Evolutionary conservation across 2,329 filamentous ascomycete genomes (phyloP).

Genomic region (Dothiorella sarmentorum): DNA sequence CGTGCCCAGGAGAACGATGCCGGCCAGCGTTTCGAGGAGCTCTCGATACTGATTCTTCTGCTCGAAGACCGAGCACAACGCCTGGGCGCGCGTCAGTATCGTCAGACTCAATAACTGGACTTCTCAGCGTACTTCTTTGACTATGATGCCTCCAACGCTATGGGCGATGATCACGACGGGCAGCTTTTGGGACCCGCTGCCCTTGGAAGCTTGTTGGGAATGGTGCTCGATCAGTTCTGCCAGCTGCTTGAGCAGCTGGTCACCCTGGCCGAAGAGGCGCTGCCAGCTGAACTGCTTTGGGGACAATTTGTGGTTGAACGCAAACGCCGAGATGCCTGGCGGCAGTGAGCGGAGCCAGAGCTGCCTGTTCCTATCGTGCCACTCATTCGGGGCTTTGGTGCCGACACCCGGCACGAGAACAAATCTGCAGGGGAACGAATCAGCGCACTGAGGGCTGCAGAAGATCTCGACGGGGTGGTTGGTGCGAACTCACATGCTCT

Average conservation of each 20-base stretch:
- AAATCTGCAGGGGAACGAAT: background rate
- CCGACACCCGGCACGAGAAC: background rate
- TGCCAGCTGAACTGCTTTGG: background rate
- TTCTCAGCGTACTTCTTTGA: background rate
- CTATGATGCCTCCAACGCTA: conserved; percentile 3
- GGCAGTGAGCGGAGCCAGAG: background rate
- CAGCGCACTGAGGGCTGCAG: background rate
- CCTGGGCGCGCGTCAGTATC: background rate
- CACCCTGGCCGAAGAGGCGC: background rate
- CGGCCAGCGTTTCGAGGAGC: background rate
- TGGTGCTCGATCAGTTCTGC: background rate
- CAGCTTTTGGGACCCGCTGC: background rate
- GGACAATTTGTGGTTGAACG: background rate
- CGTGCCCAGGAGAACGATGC: background rate
- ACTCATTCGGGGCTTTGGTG: background rate
- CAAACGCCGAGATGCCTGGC: background rate
- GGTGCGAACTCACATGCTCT: background rate
- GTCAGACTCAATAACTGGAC: background rate
- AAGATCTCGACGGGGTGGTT: background rate
- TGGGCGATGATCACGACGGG: background rate
- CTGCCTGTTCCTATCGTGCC: background rate
- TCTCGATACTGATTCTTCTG: background rate
- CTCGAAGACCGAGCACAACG: background rate
- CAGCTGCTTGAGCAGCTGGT: background rate
- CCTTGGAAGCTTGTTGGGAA: background rate